These are phyloP conservation scores for Pichia sp. DNA, from an alignment of 1,139 yeast species.

Conservation along the genomic window DNA sequence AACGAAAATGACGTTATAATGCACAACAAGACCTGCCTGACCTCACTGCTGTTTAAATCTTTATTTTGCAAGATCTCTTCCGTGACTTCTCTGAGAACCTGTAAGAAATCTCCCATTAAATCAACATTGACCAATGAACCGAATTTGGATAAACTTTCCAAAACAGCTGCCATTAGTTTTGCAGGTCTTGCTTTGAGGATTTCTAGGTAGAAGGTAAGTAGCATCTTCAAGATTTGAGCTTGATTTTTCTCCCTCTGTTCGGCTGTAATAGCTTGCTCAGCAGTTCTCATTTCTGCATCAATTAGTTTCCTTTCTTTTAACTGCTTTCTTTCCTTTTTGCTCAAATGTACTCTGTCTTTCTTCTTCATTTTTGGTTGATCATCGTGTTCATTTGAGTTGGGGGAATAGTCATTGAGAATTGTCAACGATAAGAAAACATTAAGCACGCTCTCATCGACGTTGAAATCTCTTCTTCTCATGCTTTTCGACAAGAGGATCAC, in stretches of 20 bases:
- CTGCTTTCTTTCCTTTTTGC: constrained; percentile 81
- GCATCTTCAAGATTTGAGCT: constrained; percentile 72
- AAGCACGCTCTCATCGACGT: constrained; percentile 79
- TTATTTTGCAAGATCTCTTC: constrained; percentile 35
- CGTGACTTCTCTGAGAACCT: constrained; percentile 74
- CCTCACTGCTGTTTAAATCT: constrained; percentile 32
- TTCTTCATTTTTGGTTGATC: constrained; percentile 55
- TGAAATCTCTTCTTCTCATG: constrained; percentile 66
- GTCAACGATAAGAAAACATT: constrained; percentile 70
- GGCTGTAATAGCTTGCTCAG: constrained; percentile 81
- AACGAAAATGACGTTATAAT: constrained; percentile 88
- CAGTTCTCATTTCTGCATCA: constrained; percentile 82
- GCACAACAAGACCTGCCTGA: constrained; percentile 73
- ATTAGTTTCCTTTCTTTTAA: constrained; percentile 82
- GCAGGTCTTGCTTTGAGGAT: constrained; percentile 61
- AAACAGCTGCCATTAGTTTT: constrained; percentile 76
- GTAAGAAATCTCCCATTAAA: constrained; percentile 84
- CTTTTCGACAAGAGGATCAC: constrained; percentile 65
- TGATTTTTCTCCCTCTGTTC: constrained; percentile 85
- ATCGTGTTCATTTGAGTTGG: constrained; percentile 48
- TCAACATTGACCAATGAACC: constrained; percentile 93
- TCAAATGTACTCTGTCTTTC: constrained; percentile 83
- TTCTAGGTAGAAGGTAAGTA: constrained; percentile 71
- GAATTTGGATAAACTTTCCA: constrained; percentile 86
- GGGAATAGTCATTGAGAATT: constrained; percentile 76